Conservation (phyloP, 176 grass and related monocot genomes). For the Cymbopogon citratus region DNA sequence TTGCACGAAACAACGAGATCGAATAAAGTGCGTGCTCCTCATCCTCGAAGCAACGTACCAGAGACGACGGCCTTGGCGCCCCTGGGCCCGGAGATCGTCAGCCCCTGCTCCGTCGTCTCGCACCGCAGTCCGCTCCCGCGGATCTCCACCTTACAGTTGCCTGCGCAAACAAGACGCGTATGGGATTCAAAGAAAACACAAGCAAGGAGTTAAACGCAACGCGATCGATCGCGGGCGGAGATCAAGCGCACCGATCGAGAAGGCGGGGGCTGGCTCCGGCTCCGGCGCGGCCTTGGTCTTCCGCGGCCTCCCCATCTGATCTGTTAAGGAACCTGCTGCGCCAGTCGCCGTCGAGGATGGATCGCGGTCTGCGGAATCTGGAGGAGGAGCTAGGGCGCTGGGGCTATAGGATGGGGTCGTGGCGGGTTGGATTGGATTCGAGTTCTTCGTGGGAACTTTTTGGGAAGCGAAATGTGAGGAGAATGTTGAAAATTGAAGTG, state of each 20-base stretch:
- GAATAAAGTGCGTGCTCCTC: neutral
- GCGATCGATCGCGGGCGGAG: neutral
- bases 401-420: neutral
- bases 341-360: neutral
- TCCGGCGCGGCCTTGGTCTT: conserved; percentile 21
- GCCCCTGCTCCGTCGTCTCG: conserved; percentile 31
- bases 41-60: neutral
- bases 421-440: neutral
- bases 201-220: neutral
- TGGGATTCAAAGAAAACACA: neutral
- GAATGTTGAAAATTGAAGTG: neutral
- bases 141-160: conserved; percentile 78
- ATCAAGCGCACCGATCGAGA: conserved; percentile 44
- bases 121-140: conserved; percentile 32
- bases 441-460: neutral
- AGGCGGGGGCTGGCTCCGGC: conserved; percentile 16
- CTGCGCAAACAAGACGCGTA: conserved; percentile 11
- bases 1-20: neutral
- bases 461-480: neutral
- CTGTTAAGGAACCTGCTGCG: neutral
- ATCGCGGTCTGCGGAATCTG: neutral
- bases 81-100: conserved; percentile 44
- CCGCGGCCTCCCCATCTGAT: conserved; percentile 33
- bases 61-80: conserved; percentile 49
- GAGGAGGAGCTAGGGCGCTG: neutral